Evolutionary conservation across 2,329 filamentous ascomycete genomes (phyloP), one percentile per base, ranked within the genome.

Genomic region (Sphaerostilbella broomeana): DNA sequence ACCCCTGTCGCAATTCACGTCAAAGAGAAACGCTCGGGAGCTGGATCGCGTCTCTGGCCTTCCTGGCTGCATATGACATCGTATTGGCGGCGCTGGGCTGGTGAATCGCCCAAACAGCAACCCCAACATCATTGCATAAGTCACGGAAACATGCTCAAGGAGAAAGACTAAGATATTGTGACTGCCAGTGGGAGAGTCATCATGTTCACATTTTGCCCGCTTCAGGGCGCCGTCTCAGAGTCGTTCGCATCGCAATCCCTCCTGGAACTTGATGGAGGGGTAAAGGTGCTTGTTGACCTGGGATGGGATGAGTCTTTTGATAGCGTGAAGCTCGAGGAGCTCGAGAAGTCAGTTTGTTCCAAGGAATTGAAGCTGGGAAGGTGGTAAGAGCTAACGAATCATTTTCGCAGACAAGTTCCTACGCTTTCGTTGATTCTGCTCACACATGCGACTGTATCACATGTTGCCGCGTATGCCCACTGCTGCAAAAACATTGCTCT

Each of bases 251-350:
- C 88, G 47, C 88, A 95, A 61, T 97, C 92, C n/a, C 77, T 98
- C 24, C 71, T 98, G 33, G 90, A 97, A 68, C 83, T 98, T 40
- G 92, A 98, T 67, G 90, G 90, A 48, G 92, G 90, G 43, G 84
- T 98, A 65, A 97, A 97, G 63, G 79, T 98, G 37, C 75, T 98
- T 38, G 79, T 98, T 25, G 90, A 95, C 58, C 82, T 95, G 30
- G 92, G 92, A 44, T 98, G 92, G 92, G 89, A 97, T 59, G 87
- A 94, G 59, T 76, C 77, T 2, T 97, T 98, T 59, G 84, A 94
- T 57, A 77, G 79, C 21, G 75, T 77, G 46, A 84, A 86, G 69
- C 77, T 98, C 37, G 80, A 80, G 53, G 86, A 92, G 64, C 76
- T 98, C 45, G 90, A 97, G 65, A 92, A 87, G 84, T 94, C 75